Percentiles rank a stretch among this genome's conserved stretches.
These are phyloP conservation scores for Phyllosticta citriasiana DNA, from an alignment of 2,329 filamentous ascomycete genomes.

Conservation along the genomic window DNA sequence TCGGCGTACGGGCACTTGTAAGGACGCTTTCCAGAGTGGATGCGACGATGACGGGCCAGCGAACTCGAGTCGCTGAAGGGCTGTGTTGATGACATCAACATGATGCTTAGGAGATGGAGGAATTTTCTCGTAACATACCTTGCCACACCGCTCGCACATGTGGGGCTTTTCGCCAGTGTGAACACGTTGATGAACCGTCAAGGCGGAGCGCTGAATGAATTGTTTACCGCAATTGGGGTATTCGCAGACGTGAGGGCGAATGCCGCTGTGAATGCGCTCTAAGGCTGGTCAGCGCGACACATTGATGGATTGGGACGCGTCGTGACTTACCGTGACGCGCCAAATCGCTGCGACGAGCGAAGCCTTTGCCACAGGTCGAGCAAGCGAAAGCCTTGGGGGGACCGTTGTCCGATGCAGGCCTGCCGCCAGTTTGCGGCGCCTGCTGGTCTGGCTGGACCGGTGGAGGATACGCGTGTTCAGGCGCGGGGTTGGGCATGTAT, in stretches of 20 bases:
- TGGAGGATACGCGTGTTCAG: slow-evolving; percentile 35
- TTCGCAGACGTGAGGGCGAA: slow-evolving; percentile 87
- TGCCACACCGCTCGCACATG: slow-evolving; percentile 92
- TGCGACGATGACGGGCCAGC: slow-evolving; percentile 82
- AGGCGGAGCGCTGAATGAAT: slow-evolving; percentile 90
- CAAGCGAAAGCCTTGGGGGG: slow-evolving; percentile 75
- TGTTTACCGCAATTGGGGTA: slow-evolving; percentile 83
- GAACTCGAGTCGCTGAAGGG: slow-evolving; percentile 96
- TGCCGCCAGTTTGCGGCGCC: slow-evolving; percentile 29
- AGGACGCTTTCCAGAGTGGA: slow-evolving; percentile 88
- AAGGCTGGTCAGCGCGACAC: slow-evolving; percentile 14
- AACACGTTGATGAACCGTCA: slow-evolving; percentile 90
- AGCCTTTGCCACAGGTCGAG: slow-evolving; percentile 80
- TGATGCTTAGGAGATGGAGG: slow-evolving; percentile 5
- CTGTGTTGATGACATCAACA: slow-evolving; percentile 36
- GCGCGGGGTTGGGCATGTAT: slow-evolving; percentile 40
- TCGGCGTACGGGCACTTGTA: slow-evolving; percentile 97
- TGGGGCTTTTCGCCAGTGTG: slow-evolving; percentile 98
- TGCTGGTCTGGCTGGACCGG: slow-evolving; percentile 21
- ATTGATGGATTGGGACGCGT: slow-evolving; percentile 12
- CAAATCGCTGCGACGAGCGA: slow-evolving; percentile 86
- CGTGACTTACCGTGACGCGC: slow-evolving; percentile 74
- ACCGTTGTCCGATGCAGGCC: slow-evolving; percentile 36
- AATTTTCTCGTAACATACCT: slow-evolving; percentile 49
- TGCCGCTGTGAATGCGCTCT: slow-evolving; percentile 94